Conservation (phyloP, 805 yeast genomes). For the Saccharomycopsis oosterbeekiorum region DNA sequence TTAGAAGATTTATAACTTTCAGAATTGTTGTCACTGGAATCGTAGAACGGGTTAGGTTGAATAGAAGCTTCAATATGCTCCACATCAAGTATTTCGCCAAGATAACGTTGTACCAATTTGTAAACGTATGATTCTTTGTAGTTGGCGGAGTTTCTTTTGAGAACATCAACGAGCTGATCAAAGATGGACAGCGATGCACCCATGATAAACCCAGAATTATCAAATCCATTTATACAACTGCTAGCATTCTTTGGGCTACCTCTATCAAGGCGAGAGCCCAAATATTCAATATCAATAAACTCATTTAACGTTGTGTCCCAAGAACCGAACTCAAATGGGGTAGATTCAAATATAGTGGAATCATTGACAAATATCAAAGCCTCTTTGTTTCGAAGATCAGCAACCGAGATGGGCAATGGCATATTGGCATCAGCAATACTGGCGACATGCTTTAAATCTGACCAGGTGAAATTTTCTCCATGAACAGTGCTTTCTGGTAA, state of each 20-base stretch:
- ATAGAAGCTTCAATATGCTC: conserved; percentile 60
- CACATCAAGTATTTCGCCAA: not conserved
- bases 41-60: conserved; percentile 22
- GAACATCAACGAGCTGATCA: conserved; percentile 28
- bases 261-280: conserved; percentile 54
- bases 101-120: not conserved
- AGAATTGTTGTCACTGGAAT: conserved; percentile 30
- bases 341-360: conserved; percentile 35
- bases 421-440: conserved; percentile 49
- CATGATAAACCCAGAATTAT: conserved; percentile 70
- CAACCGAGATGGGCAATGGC: conserved; percentile 63
- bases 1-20: not conserved
- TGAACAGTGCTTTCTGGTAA: conserved; percentile 32
- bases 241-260: conserved; percentile 61
- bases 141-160: not conserved
- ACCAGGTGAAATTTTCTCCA: conserved; percentile 30
- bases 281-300: conserved; percentile 56
- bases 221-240: conserved; percentile 41
- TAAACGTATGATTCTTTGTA: not conserved
- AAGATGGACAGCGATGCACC: conserved; percentile 81
- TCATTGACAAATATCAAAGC: conserved; percentile 40
- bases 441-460: conserved; percentile 47
- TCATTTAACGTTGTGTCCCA: conserved; percentile 72
- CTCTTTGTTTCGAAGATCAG: conserved; percentile 38
- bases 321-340: conserved; percentile 67